Conservation (phyloP, 208 protist species). For the Trypanosoma cruzi region DNA sequence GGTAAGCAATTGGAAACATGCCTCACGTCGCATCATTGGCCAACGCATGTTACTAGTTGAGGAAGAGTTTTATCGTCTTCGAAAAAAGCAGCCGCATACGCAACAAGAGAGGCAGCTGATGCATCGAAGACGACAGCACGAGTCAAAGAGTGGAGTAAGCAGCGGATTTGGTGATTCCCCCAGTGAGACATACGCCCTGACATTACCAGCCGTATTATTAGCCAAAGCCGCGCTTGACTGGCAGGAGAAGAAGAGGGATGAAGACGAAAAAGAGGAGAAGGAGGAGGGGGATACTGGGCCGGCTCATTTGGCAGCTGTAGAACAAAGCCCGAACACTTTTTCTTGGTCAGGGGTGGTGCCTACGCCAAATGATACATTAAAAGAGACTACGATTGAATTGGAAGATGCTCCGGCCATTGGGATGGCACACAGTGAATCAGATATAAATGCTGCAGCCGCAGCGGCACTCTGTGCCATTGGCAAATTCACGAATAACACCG, state of each 20-base stretch:
- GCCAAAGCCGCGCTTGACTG: conserved; percentile 5
- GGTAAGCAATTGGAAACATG: conserved; percentile 41
- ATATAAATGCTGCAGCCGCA: conserved; percentile 44
- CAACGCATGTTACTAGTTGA: conserved; percentile 33
- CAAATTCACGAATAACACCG: conserved; percentile 59
- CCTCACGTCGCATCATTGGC: conserved; percentile 35
- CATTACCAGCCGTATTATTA: conserved; percentile 7
- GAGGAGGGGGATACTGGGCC: background rate
- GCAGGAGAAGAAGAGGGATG: background rate
- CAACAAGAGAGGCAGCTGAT: background rate
- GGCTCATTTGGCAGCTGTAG: background rate
- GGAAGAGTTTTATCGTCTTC: conserved; percentile 5
- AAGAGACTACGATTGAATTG: background rate
- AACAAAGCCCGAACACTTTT: background rate
- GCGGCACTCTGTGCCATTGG: conserved; percentile 67
- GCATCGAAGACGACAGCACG: background rate
- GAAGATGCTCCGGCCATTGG: background rate
- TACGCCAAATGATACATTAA: background rate
- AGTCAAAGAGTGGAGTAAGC: background rate
- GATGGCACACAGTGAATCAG: conserved; percentile 14
- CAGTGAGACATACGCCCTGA: background rate
- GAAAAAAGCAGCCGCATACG: background rate
- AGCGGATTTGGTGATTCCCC: background rate
- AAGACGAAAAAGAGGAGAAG: background rate
- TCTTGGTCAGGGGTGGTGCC: background rate